Evolutionary conservation across 2,329 filamentous ascomycete species (phyloP).

Genomic region (Samsoniella hepiali): DNA sequence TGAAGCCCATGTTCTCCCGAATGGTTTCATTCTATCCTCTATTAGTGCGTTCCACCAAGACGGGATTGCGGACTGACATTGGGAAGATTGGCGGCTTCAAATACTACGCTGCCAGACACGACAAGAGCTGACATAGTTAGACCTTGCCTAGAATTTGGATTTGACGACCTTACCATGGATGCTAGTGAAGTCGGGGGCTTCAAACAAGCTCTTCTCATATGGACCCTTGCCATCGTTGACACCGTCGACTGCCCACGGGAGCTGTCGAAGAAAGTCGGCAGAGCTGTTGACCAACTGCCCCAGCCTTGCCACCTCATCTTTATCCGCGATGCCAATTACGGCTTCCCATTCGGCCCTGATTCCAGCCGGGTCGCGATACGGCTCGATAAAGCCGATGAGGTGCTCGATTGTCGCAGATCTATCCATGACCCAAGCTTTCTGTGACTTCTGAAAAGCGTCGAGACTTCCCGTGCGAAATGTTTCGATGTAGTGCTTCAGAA

Average conservation of each 20-base stretch:
- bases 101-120: constrained; percentile 1
- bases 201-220: constrained; percentile 69
- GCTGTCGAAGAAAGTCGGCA: constrained; percentile 59
- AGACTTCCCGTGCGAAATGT: constrained; percentile 54
- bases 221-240: constrained; percentile 40
- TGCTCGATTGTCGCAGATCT: constrained; percentile 53
- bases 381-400: constrained; percentile 59
- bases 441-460: constrained; percentile 52
- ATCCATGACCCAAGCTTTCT: constrained; percentile 56
- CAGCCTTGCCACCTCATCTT: constrained; percentile 58
- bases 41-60: not conserved
- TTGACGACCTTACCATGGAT: constrained; percentile 56
- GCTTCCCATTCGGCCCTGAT: constrained; percentile 57
- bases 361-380: constrained; percentile 59
- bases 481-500: constrained; percentile 49
- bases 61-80: not conserved
- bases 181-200: constrained; percentile 69
- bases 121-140: not conserved
- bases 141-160: not conserved
- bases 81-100: constrained; percentile 5
- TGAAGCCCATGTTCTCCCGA: constrained; percentile 58
- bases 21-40: constrained; percentile 47
- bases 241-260: constrained; percentile 57
- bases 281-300: constrained; percentile 61
- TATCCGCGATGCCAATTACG: constrained; percentile 54